These are phyloP conservation scores for Salvia hispanica DNA, from an alignment of 257 asterid species.

Conservation along the genomic window DNA sequence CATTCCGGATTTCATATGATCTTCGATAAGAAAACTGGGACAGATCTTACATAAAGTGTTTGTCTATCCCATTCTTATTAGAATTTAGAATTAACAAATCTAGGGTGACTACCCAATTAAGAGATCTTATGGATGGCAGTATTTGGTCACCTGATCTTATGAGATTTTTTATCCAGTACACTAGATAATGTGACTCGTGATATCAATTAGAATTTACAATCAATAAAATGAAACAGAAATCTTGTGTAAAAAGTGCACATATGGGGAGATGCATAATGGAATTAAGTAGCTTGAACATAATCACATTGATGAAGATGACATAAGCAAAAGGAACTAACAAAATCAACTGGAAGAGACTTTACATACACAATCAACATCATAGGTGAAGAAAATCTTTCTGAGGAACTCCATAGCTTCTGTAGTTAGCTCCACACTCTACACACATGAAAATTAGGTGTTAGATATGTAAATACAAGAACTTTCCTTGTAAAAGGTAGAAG, in stretches of 20 bases:
- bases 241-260: neutral
- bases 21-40: slow-evolving; percentile 1
- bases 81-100: slow-evolving; percentile 16
- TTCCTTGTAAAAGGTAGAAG: neutral
- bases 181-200: neutral
- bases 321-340: slow-evolving; percentile 16
- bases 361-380: slow-evolving; percentile 80
- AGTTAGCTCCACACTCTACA: slow-evolving; percentile 91
- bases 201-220: neutral
- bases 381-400: slow-evolving; percentile 65
- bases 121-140: neutral
- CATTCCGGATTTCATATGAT: neutral
- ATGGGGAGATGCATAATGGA: slow-evolving; percentile 16
- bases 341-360: slow-evolving; percentile 28
- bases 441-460: slow-evolving; percentile 36
- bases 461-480: slow-evolving; percentile 10
- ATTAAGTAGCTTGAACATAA: slow-evolving; percentile 17
- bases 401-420: slow-evolving; percentile 87
- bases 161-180: neutral
- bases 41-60: slow-evolving; percentile 1
- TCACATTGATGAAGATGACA: slow-evolving; percentile 10
- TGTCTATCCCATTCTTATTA: neutral
- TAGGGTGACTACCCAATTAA: slow-evolving; percentile 8
- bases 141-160: neutral
- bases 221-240: slow-evolving; percentile 12